These are phyloP conservation scores for Kwoniella mangroviensis DNA, from an alignment of 768 basidiomycete genomes.

Conservation along the genomic window DNA sequence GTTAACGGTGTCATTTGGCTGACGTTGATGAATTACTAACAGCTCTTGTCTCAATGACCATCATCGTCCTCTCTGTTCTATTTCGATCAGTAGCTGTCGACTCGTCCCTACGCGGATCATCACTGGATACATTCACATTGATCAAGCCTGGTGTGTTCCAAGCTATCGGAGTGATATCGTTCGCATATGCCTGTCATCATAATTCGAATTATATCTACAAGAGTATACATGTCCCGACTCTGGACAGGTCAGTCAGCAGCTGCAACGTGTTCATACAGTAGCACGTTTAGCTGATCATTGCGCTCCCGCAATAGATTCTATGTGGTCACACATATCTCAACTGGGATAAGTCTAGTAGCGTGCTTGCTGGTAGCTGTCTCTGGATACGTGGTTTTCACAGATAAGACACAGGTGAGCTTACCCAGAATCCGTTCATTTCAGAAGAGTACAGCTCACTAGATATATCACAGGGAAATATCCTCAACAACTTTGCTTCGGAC, in stretches of 20 bases:
- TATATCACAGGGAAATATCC: conserved; percentile 77
- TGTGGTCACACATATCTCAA: conserved; percentile 89
- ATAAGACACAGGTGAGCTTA: conserved; percentile 63
- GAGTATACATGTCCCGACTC: conserved; percentile 84
- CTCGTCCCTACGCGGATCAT: conserved; percentile 75
- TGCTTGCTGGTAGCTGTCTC: conserved; percentile 83
- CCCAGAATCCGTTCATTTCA: too few species aligned
- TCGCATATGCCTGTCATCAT: conserved; percentile 81
- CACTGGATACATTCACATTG: conserved; percentile 73
- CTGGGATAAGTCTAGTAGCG: conserved; percentile 77
- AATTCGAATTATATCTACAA: conserved; percentile 97
- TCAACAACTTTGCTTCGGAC: conserved; percentile 87
- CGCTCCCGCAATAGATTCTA: too few species aligned
- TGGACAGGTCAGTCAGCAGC: conserved; percentile 67
- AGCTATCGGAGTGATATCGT: conserved; percentile 89
- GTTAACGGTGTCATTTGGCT: too few species aligned
- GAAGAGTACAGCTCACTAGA: conserved; percentile 39
- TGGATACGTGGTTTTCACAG: conserved; percentile 85
- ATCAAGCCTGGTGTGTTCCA: conserved; percentile 83
- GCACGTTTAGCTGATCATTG: not conserved
- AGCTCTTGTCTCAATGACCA: conserved; percentile 72
- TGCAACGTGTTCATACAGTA: not conserved
- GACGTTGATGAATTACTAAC: not conserved
- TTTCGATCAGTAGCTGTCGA: conserved; percentile 79
- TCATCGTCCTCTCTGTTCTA: conserved; percentile 85